Evolutionary conservation across 345 rosid genomes (phyloP), one percentile per base, ranked within the genome.

Genomic region (Rhodomyrtus tomentosa): DNA sequence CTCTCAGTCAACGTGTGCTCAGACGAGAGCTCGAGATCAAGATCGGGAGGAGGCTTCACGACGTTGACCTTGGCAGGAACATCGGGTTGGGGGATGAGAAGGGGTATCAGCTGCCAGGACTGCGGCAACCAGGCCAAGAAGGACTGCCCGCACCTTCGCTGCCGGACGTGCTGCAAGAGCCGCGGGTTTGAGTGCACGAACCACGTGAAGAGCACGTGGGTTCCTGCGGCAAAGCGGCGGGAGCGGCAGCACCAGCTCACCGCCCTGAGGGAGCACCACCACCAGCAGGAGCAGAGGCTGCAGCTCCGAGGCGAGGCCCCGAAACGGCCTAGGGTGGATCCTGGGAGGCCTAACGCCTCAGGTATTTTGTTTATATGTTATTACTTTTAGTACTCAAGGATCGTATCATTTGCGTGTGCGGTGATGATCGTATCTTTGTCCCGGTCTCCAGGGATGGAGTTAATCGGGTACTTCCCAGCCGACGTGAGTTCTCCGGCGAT

Each of bases 101-200:
- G 89, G 27, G 91, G 91, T 36, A 86, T 89, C 49, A 93, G 94
- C 87, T 95, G 98, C 85, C 96, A 93, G 87, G 98, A 95, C 82
- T 95, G 98, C 81, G 98, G 98, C 45, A 95, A 95, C 83, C 98
- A 95, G 85, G 98, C 98, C 10, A 95, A 95, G 91, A 95, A 94
- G 88, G 98, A 95, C 54, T 95, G 98, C 50, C 11, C 84, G 9
- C 95, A 95, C 89, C 86, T 90, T 92, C 86, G 98, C 87, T 95
- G 98, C 89, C 86, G 98, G 82, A 94, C 98, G 81, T 95, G 98
- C 58, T 95, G 98, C 85, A 95, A 95, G 87, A 93, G 96, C 90
- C 93, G 98, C 42, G 98, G 98, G 48, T 92, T 94, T 20, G 91
- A 93, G 0, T 94, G 98, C 87, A 87, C 86, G 55, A 95, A 96